Base-by-base conservation (phyloP, 345 rosid genomes). In the Iberis pinnata region DNA sequence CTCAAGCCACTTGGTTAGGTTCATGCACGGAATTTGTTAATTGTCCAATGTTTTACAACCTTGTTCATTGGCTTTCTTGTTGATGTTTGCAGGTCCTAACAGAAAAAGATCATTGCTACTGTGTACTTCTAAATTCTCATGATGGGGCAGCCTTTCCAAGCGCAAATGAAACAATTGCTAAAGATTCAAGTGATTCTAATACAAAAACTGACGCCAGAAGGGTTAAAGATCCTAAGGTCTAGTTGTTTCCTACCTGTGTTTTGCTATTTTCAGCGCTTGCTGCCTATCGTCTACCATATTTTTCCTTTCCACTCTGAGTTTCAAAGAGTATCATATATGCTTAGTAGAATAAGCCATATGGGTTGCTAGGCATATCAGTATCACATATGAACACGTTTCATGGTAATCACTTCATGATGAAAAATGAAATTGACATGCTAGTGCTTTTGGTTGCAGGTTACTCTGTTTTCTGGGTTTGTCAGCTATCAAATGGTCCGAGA, bases 401-500 rank as follows among this genome's bases (percentile, higher is more conserved):
- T n/a, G n/a, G n/a, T n/a, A n/a, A n/a, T n/a, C n/a, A n/a, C n/a
- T n/a, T n/a, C n/a, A n/a, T n/a, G n/a, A 33, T 32, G 58, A 25
- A 18, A 48, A 24, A 13, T 24, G 12, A 58, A 35, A 10, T 16
- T 59, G 48, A 52, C 31, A 19, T 44, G 43, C 1, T 43, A 9
- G 29, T 12, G 46, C 52, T 47, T 64, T 32, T 76, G 50, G 59
- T 69, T 77, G 81, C 94, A 83, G 97, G 84, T 88, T 70, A 93
- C 97, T 56, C 75, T 88, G 72, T 92, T 93, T 79, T 93, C 97
- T 41, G 99, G 97, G 60, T 88, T 93, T 76, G 97, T 86, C 55
- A 88, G 85, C 89, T 93, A 86, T 76, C 97, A 81, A 70, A 88
- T 93, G 97, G 99, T 93, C 64, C 80, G 86, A 72, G 95, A 93